A percentile compares a stretch with the other conserved stretches of the same genome.
phyloP scores from a whole-genome alignment of 2,329 filamentous ascomycete species.

The Penicillium sp. region DNA sequence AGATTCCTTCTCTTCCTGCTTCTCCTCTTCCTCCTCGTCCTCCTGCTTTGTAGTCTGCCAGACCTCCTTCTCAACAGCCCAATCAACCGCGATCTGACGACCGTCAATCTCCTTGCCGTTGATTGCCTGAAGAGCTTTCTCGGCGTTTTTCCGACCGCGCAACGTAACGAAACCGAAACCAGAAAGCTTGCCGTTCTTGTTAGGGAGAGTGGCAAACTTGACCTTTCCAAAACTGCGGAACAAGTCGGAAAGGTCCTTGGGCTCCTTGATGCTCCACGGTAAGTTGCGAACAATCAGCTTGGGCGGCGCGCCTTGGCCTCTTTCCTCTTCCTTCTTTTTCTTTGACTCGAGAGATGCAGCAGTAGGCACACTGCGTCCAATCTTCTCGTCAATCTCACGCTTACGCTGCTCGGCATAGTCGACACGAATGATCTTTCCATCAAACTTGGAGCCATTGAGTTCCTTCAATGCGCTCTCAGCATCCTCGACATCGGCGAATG shows the following conservation, averaged over 20 bases:
- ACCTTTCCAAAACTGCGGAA: conserved; percentile 91
- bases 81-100: conserved; percentile 87
- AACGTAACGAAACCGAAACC: conserved; percentile 94
- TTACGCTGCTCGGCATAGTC: conserved; percentile 87
- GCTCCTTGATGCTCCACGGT: conserved; percentile 90
- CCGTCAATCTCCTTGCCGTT: conserved; percentile 92
- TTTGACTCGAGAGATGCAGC: conserved; percentile 39
- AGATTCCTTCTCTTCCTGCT: conserved; percentile 25
- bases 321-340: conserved; percentile 57
- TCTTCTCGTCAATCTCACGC: conserved; percentile 61
- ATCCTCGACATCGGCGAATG: conserved; percentile 91
- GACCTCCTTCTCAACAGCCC: conserved; percentile 87
- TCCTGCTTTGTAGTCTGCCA: conserved; percentile 69
- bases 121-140: conserved; percentile 78
- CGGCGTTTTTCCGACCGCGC: conserved; percentile 84
- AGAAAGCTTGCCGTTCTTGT: conserved; percentile 68
- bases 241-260: conserved; percentile 74
- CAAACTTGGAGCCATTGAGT: conserved; percentile 74
- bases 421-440: conserved; percentile 79
- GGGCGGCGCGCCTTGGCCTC: conserved; percentile 62
- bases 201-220: conserved; percentile 82
- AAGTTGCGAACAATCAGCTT: conserved; percentile 90
- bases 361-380: conserved; percentile 43
- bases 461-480: conserved; percentile 77
- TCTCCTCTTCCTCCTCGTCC: conserved; percentile 13